Evolutionary conservation across 345 rosid genomes (phyloP).

Genomic region (Clarkia xantiana): DNA sequence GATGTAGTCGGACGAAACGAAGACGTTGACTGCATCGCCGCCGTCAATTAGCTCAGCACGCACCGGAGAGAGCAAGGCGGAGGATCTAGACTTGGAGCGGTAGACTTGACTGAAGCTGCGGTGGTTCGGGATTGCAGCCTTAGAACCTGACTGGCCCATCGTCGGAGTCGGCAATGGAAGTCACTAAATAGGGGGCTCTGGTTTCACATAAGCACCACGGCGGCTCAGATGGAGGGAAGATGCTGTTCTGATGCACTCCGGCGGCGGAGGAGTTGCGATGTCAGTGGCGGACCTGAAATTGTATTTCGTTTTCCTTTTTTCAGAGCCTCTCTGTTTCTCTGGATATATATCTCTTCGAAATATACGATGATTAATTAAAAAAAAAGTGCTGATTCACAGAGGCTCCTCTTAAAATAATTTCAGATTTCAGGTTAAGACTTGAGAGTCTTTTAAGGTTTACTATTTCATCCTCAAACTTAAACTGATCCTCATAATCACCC

Average conservation of each 20-base stretch:
- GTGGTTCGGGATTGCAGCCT: conserved; percentile 31
- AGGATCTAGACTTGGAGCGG: conserved; percentile 19
- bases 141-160: conserved; percentile 76
- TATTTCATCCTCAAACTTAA: too few species aligned
- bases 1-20: conserved; percentile 29
- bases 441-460: too few species aligned
- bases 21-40: background rate
- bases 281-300: conserved; percentile 25
- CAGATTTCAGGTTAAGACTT: too few species aligned
- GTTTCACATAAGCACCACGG: background rate
- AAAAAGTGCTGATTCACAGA: too few species aligned
- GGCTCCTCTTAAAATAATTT: too few species aligned
- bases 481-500: too few species aligned
- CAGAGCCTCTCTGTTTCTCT: background rate
- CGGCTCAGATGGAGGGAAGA: background rate
- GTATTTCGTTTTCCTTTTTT: conserved; percentile 25
- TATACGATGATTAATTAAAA: too few species aligned
- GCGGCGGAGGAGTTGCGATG: background rate
- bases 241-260: background rate
- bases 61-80: conserved; percentile 19
- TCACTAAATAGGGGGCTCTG: conserved; percentile 2
- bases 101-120: conserved; percentile 13
- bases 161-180: background rate
- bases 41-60: conserved; percentile 14
- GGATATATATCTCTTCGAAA: too few species aligned